Evolutionary conservation across 805 yeast genomes (phyloP), one percentile per base, ranked within the genome.

Genomic region (Ogataea chonburiensis): DNA sequence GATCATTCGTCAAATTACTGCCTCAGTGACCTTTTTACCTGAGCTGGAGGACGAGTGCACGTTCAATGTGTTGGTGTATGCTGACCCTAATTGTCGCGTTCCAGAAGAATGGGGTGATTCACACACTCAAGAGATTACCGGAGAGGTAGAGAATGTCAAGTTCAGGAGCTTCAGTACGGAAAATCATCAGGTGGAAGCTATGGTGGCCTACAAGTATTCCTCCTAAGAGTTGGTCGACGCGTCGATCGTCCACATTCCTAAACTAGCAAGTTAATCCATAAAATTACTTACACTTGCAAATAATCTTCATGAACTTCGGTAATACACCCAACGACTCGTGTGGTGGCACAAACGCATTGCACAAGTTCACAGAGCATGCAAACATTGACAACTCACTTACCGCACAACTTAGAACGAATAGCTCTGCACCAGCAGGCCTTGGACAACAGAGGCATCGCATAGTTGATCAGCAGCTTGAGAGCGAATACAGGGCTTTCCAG

Each of bases 81-180:
- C 96, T 0, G 84, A 81, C 47, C 80, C 82, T 1, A 63, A 64
- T 24, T 75, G 81, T 3, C 70, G 70, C 34, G 80, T 83, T 3
- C 95, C 96, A 0, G 62, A 69, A 9, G 94, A 86, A 50, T 88
- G 97, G 97, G 76, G 78, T 8, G 95, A 87, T 55, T 73, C 87
- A 2, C 47, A 79, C 50, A 68, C 76, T 2, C 73, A 74, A 46
- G 71, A 75, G 27, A 42, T 58, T 16, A 64, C 79, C 6, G 64
- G 63, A 7, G 72, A 73, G 2, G 64, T 67, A 2, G 95, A 89
- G 46, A 64, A 67, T 19, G 95, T 89, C 10, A 71, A 74, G 47
- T 78, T 89, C 48, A 70, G 81, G 37, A 68, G 79, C 14, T 84
- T 88, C 53, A 62, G 70, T 17, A 87, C 96, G 0, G 70, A 68